A percentile compares a stretch with the other conserved stretches of the same genome.
Evolutionary conservation across 1,284 basidiomycete species (phyloP).

Genomic region (Pseudomicrostroma phylloplanum): DNA sequence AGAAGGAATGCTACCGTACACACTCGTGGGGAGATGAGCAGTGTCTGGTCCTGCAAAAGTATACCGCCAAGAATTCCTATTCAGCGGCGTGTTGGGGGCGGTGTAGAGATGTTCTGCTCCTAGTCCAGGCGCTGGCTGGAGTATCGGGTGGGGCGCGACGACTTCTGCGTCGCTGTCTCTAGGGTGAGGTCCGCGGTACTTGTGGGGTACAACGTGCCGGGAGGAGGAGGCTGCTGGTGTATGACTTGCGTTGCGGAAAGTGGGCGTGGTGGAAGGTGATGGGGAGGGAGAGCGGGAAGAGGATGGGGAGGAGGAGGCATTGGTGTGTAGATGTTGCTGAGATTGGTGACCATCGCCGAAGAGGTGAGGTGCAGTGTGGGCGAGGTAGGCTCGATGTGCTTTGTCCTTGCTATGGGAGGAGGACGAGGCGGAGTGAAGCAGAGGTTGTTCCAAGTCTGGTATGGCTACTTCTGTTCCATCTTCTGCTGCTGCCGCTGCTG

Average conservation of each 20-base stretch:
- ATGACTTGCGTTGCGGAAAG: no score
- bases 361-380: constrained; percentile 35
- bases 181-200: constrained; percentile 37
- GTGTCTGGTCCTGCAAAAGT: constrained; percentile 39
- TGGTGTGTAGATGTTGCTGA: constrained; percentile 10
- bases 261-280: constrained; percentile 14
- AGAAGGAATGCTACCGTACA: constrained; percentile 40
- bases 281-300: constrained; percentile 10
- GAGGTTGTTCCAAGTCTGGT: no score
- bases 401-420: background rate
- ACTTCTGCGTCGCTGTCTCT: constrained; percentile 33
- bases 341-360: constrained; percentile 16
- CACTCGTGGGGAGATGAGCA: constrained; percentile 27
- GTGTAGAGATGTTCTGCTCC: constrained; percentile 18
- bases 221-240: constrained; percentile 1
- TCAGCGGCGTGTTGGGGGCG: constrained; percentile 35
- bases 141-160: constrained; percentile 28
- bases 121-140: constrained; percentile 20
- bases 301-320: background rate
- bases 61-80: constrained; percentile 45
- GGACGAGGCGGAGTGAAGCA: no score
- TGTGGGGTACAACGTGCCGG: constrained; percentile 21
- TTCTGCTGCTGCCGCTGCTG: no score
- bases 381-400: constrained; percentile 26
- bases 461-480: no score